These are phyloP conservation scores for Claviceps paspali DNA, from an alignment of 2,329 filamentous ascomycete species.

Conservation along the genomic window DNA sequence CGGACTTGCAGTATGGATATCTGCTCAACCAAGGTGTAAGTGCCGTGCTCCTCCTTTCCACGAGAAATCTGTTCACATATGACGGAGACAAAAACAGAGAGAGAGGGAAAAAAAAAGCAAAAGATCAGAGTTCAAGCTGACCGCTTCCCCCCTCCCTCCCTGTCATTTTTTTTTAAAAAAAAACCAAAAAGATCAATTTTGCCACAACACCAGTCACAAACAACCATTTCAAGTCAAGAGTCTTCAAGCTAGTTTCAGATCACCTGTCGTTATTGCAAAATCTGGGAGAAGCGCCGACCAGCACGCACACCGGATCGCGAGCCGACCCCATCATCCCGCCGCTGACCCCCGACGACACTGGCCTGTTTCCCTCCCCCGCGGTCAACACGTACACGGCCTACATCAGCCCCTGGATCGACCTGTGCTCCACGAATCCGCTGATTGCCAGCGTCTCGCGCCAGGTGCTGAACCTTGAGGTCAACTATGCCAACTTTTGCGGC, in stretches of 20 bases:
- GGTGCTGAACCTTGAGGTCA: constrained; percentile 77
- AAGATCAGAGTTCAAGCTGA: background rate
- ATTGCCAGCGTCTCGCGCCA: constrained; percentile 79
- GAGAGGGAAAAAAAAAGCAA: background rate
- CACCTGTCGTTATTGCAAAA: constrained; percentile 35
- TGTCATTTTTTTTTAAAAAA: background rate
- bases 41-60: constrained; percentile 8
- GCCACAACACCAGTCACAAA: constrained; percentile 68
- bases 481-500: constrained; percentile 92
- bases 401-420: constrained; percentile 84
- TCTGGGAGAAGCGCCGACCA: constrained; percentile 21
- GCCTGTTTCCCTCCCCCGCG: constrained; percentile 49
- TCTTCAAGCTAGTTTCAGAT: constrained; percentile 44
- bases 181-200: constrained; percentile 58
- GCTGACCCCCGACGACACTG: constrained; percentile 66
- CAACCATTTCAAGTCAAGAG: constrained; percentile 51
- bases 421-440: constrained; percentile 67
- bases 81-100: no score
- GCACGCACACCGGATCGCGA: constrained; percentile 28
- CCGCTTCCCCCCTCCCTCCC: background rate
- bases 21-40: constrained; percentile 55
- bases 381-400: constrained; percentile 63
- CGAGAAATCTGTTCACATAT: no score
- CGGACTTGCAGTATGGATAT: constrained; percentile 48
- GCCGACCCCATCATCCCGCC: constrained; percentile 47